Base-by-base conservation (phyloP, 768 basidiomycete genomes). In the Harrya chromipes region DNA sequence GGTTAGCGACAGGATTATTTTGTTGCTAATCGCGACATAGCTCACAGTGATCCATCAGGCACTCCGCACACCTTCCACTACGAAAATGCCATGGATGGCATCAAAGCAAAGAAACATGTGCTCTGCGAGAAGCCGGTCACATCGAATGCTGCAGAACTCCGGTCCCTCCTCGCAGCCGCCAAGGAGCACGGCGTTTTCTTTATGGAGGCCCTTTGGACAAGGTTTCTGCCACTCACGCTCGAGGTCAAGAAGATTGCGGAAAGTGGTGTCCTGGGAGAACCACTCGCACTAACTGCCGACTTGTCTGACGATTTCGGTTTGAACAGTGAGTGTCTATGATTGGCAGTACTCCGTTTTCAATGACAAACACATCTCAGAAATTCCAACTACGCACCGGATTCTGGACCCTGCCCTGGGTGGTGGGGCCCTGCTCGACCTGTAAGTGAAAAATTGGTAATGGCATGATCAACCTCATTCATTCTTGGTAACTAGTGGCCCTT, bases 131-230 rank as follows among this genome's bases (percentile, higher is more conserved):
- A 95, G 61, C 89, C 90, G 0, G 85, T 88, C 44, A 94, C 92
- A 1, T 78, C 74, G 53, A 93, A 91, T 60, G 73, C 77, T 6
- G 78, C 83, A 3, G 90, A 94, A 62, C 74, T 91, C 19, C 78
- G 81, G n/a, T 79, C 83, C 40, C 76, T 95, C 20, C 71, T 92
- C 17, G 71, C 71, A 10, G 77, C 89, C 17, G 90, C 93, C 2
- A 87, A 86, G 65, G 80, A 89, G 63, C 73, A 85, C 58, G 79
- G 83, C 16, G 77, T 92, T 1, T 94, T 94, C 74, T 81, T 94
- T 59, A 94, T 94, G 91, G 93, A 94, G 69, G 90, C 87, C 0
- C 74, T 92, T 68, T 92, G 90, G 89, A 91, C 90, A 31, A 77
- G 87, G 31, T 90, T 90, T 73, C 84, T 87, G 49, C 87, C 87